phyloP scores from a whole-genome alignment of 257 asterid genomes.

The Coffea eugenioides region DNA sequence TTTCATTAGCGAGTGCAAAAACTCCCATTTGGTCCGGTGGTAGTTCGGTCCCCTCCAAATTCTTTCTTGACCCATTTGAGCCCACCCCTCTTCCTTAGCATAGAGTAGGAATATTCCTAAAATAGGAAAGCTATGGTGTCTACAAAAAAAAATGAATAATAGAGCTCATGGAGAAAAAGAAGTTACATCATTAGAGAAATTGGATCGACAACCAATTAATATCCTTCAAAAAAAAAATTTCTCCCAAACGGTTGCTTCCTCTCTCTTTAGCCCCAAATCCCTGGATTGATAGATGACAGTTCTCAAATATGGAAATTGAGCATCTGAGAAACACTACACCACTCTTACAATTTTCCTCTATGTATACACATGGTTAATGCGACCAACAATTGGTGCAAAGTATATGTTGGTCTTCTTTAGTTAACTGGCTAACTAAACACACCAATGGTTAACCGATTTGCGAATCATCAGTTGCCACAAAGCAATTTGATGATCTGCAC shows the following conservation, averaged over 20 bases:
- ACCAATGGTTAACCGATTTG: slow-evolving; percentile 19
- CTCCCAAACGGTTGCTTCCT: not conserved
- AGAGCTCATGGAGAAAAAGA: too few species aligned
- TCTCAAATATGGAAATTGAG: too few species aligned
- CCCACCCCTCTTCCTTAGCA: too few species aligned
- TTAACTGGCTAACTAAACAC: slow-evolving; percentile 32
- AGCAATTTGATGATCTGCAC: slow-evolving; percentile 37
- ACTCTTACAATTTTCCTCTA: not conserved
- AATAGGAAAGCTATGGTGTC: too few species aligned
- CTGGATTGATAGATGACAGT: too few species aligned
- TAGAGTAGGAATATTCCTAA: too few species aligned
- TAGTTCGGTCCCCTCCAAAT: too few species aligned
- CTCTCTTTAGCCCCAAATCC: not conserved
- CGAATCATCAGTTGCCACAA: slow-evolving; percentile 46
- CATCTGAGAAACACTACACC: not conserved
- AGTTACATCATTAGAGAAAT: not conserved
- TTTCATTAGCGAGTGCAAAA: too few species aligned
- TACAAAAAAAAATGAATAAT: too few species aligned
- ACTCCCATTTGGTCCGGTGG: too few species aligned
- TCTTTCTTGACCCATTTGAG: too few species aligned
- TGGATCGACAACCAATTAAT: not conserved
- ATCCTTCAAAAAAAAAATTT: too few species aligned
- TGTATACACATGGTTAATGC: not conserved
- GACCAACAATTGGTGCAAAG: not conserved
- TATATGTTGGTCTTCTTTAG: slow-evolving; percentile 14